Evolutionary conservation across 169 alveolate genomes (phyloP), one percentile per base, ranked within the genome.

Genomic region (Plasmodium coatneyi): DNA sequence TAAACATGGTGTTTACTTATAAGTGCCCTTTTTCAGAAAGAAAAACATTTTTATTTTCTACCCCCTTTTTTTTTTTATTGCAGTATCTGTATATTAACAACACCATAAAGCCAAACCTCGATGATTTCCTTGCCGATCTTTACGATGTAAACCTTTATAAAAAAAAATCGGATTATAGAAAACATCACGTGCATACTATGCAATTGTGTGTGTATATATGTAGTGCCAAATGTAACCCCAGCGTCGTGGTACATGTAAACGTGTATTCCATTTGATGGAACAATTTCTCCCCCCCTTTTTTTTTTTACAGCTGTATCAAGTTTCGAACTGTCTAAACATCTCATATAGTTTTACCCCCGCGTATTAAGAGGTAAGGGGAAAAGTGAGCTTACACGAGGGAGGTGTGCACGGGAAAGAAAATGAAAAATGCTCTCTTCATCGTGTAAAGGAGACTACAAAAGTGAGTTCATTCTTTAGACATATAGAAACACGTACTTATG

Each of bases 321-420:
- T 84, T 22, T 71, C 92, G 46, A 71, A 74, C 49, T 72, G 92
- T 16, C 60, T 84, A 49, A 84, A 84, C 72, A 84, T 84, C 39
- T 84, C 92, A 9, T 84, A 84, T 43, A 84, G 92, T 46, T 84
- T 84, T 43, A 71, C 83, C 16, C 92, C 84, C 52, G 92, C 92
- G 74, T 84, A 84, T 46, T 84, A 84, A 30, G 16, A 84, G 83
- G 83, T 72, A 71, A 71, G n/a, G 46, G 36, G 79, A 84, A 32
- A 72, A 71, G 56, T 49, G 60, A 49, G 60, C 22, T 43, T 72
- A 16, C 76, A 25, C 30, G 36, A 49, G 66, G 66, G 66, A 49
- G 30, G n/a, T 28, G 22, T 0, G 87, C 32, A 22, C 32, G 34
- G 49, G 0, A 34, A 30, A 84, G 46, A 5, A 6, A 36, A 16